phyloP scores from a whole-genome alignment of 345 rosid species.

The Citrus unshiu region DNA sequence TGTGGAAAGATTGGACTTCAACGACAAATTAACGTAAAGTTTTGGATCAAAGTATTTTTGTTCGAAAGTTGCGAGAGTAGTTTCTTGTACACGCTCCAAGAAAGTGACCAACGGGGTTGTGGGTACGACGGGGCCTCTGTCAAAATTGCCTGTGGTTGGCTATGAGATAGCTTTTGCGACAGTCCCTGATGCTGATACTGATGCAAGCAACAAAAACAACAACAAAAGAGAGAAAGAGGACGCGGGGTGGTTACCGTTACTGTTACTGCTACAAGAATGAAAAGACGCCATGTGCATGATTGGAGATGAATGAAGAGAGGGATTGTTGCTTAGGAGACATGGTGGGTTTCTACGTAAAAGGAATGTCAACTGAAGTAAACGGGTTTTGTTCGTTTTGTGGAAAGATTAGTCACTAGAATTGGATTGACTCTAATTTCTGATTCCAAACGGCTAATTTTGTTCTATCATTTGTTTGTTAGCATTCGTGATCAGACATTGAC shows the following conservation, averaged over 20 bases:
- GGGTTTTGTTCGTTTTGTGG: background rate
- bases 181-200: conserved; percentile 9
- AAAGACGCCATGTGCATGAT: background rate
- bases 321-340: background rate
- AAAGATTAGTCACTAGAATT: background rate
- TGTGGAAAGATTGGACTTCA: conserved; percentile 42
- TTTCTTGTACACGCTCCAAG: conserved; percentile 61
- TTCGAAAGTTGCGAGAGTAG: conserved; percentile 51
- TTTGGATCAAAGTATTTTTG: conserved; percentile 55
- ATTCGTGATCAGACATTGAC: too few species aligned
- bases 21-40: conserved; percentile 59
- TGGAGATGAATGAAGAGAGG: background rate
- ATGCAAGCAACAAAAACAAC: conserved; percentile 10
- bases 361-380: background rate
- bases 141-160: background rate
- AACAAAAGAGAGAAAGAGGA: background rate
- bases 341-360: too few species aligned
- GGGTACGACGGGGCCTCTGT: conserved; percentile 26
- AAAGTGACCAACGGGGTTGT: conserved; percentile 47
- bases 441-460: background rate
- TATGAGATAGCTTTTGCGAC: background rate
- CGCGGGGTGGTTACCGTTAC: background rate
- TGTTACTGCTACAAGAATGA: background rate
- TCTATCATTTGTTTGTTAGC: background rate
- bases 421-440: background rate